Percentiles rank a stretch among this genome's conserved stretches.
Evolutionary conservation across 192 early-diverging fungal species (phyloP).

Genomic region (Geranomyces variabilis): DNA sequence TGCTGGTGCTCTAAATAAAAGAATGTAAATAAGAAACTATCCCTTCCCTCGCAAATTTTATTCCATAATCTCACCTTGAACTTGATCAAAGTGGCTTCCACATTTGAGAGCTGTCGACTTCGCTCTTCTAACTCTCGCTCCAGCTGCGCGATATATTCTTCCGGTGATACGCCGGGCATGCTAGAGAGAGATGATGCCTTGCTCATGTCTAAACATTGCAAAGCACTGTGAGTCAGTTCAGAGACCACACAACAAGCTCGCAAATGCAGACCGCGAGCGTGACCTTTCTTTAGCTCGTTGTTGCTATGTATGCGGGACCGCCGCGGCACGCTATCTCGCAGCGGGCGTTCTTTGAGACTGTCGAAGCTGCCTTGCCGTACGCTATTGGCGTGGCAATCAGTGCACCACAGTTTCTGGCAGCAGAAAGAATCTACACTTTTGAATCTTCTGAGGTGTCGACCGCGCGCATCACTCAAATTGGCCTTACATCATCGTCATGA

Average conservation of each 20-base stretch:
- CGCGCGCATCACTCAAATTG: neutral
- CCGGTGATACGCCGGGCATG: neutral
- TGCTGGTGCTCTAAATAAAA: conserved; percentile 18
- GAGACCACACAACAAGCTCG: too few species aligned
- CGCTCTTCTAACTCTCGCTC: conserved; percentile 27
- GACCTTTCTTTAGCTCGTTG: neutral
- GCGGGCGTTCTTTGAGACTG: neutral
- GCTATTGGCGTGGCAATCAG: conserved; percentile 1
- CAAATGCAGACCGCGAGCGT: too few species aligned
- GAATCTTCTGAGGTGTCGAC: neutral
- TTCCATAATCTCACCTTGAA: conserved; percentile 11
- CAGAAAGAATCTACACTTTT: conserved; percentile 1
- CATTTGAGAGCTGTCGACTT: conserved; percentile 23
- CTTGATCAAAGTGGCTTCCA: neutral
- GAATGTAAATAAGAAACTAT: neutral
- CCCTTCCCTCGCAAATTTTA: neutral
- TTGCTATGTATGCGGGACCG: conserved; percentile 1
- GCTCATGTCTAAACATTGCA: neutral
- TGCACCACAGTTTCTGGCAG: conserved; percentile 21
- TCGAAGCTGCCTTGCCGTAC: neutral
- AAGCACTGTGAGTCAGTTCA: too few species aligned
- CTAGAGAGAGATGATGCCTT: conserved; percentile 1
- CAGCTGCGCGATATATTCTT: conserved; percentile 24
- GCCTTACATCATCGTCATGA: conserved; percentile 31
- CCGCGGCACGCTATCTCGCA: neutral